Evolutionary conservation across 2,329 filamentous ascomycete species (phyloP), one percentile per base, ranked within the genome.

Genomic region (Diplodia sapinea): DNA sequence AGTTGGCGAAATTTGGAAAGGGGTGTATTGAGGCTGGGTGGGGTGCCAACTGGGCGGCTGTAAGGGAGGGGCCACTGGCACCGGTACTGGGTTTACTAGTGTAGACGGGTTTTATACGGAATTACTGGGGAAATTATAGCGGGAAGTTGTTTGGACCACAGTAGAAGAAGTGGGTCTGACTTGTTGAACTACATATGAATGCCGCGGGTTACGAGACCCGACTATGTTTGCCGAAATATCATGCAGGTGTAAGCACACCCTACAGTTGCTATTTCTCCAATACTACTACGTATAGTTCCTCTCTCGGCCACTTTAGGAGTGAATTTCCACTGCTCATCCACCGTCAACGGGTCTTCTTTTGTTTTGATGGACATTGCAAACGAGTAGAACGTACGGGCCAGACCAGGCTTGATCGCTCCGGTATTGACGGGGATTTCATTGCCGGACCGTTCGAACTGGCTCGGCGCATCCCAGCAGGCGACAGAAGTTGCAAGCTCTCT

Each of bases 11-110:
- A 38, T 17, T 68, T 8, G 69, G 68, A 12, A 38, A 54, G n/a
- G 26, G 65, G 26, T 52, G 66, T 13, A 51, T 70, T 17, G 50
- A 61, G 43, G 64, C 64, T 9, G 71, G 69, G 1, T 38, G 74
- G 2, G 68, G 70, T 3, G 68, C 61, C 1, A 67, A 74, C 20
- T 77, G 73, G 74, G 72, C 74, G 31, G 38, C 9, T 31, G 31
- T 77, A 40, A 47, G 56, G 69, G n/a, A 56, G 20, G 49, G 67
- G 31, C 49, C 49, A 20, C 12, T 64, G 31, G 61, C n/a, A 11
- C 33, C 61, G 20, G 33, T 64, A 13, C 26, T 64, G 29, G 13
- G 9, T 20, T 23, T 64, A n/a, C 23, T 63, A n/a, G 29, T 38
- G 26, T 63, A 49, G 23, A 26, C 23, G 23, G 2, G 23, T 26